Evolutionary conservation across 352 stramenopile genomes (phyloP), one percentile per base, ranked within the genome.

Genomic region (Globisporangium spiculum): DNA sequence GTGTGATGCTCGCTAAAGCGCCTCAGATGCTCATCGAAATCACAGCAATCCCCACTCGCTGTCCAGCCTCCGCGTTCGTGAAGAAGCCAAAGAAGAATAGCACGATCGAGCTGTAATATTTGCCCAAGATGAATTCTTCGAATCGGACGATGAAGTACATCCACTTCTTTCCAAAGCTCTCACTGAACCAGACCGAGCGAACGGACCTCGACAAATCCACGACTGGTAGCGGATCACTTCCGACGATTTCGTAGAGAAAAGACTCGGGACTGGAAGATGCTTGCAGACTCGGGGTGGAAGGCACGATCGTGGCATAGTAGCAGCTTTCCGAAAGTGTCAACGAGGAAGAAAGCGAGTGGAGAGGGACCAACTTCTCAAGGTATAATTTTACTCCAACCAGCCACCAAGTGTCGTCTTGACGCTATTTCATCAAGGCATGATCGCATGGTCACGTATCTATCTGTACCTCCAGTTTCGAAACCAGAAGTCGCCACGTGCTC

Each of bases 211-310:
- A 66, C 41, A 65, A 20, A 34, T 72, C 54, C 18, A 72, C 54
- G 12, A 58, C 34, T 7, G 61, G 55, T 44, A 72, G 55, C 8
- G 20, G 9, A 20, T 16, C 53, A 7, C 66, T 72, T 55, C 65
- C 55, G 41, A 69, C 67, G 12, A 72, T 48, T 34, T 69, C 63
- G 26, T 72, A 72, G 44, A 72, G 30, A 30, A 66, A 58, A 4
- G 44, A 58, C 44, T 65, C 27, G 18, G 18, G 2, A n/a, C 18
- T 50, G 41, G 0, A 1, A 1, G 26, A n/a, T 3, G n/a, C n/a
- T 34, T 46, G 30, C 16, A 7, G 16, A 16, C 27, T 52, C 3
- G 48, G 61, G 3, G 10, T 46, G 2, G 41, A 27, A 9, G 50
- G 41, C 26, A 32, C 27, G 14, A 14, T 41, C 14, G 24, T 16